phyloP scores from a whole-genome alignment of 192 early-diverging fungal species.

The Podila epicladia region DNA sequence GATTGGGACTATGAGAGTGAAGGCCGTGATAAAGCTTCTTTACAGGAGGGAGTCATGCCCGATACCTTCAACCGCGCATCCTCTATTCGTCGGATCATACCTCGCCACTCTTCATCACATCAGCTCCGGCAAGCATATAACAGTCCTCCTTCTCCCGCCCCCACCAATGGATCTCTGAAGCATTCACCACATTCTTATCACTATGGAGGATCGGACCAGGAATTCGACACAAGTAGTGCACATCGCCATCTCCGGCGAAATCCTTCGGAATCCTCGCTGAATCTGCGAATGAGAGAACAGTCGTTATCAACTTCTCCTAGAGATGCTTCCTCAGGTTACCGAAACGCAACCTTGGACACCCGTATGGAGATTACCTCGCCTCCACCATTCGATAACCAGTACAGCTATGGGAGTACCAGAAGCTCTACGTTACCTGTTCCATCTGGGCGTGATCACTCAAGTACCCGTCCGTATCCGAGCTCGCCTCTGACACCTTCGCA shows the following conservation, averaged over 20 bases:
- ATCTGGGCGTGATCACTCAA: conserved; percentile 4
- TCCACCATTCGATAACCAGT: neutral
- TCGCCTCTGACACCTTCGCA: conserved; percentile 36
- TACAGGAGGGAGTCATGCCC: neutral
- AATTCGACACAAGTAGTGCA: conserved; percentile 16
- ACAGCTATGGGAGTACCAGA: neutral
- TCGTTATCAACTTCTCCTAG: neutral
- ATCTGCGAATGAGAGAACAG: conserved; percentile 9
- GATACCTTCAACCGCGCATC: neutral
- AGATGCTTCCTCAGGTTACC: neutral
- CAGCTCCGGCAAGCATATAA: conserved; percentile 39
- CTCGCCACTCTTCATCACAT: conserved; percentile 29
- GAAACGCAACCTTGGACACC: neutral
- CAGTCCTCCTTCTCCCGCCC: conserved; percentile 19
- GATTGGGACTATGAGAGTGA: conserved; percentile 36
- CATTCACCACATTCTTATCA: conserved; percentile 17
- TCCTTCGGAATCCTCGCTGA: conserved; percentile 42
- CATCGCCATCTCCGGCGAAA: conserved; percentile 40
- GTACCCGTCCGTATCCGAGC: conserved; percentile 16
- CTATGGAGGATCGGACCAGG: conserved; percentile 24
- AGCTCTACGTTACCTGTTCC: neutral
- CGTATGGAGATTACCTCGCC: conserved; percentile 24
- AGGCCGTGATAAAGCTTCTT: neutral
- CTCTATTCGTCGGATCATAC: neutral
- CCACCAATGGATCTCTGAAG: conserved; percentile 22